phyloP scores from a whole-genome alignment of 1,139 yeast genomes.

The Oligophagozyma castellii region DNA sequence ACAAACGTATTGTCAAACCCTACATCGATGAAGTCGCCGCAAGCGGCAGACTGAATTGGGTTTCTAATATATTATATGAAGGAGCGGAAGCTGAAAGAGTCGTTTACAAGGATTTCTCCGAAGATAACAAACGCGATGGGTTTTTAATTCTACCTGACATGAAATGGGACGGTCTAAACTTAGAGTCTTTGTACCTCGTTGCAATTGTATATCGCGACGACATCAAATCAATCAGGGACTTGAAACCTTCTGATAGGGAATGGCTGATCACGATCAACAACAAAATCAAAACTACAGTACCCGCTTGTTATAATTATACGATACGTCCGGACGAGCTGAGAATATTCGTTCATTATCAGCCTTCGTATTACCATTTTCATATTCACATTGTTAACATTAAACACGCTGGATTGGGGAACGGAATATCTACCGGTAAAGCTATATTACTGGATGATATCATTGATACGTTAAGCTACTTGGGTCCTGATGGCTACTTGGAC shows the following conservation, averaged over 20 bases:
- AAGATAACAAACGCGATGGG: conserved; percentile 35
- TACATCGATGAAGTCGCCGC: conserved; percentile 65
- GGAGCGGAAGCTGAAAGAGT: conserved; percentile 80
- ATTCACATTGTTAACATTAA: conserved; percentile 69
- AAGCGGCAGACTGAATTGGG: conserved; percentile 70
- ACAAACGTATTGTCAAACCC: conserved; percentile 49
- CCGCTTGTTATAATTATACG: conserved; percentile 30
- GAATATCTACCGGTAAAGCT: conserved; percentile 70
- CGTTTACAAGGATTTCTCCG: conserved; percentile 21
- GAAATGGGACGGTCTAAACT: conserved; percentile 81
- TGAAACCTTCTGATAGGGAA: conserved; percentile 42
- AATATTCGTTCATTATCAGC: conserved; percentile 80
- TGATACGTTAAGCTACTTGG: conserved; percentile 46
- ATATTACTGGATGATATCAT: conserved; percentile 69
- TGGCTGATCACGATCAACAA: conserved; percentile 37
- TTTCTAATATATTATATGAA: conserved; percentile 63
- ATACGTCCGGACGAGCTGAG: conserved; percentile 35
- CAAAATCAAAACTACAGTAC: conserved; percentile 35
- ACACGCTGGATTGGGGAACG: conserved; percentile 63
- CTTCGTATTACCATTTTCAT: conserved; percentile 92
- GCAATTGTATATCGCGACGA: conserved; percentile 62
- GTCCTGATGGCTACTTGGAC: conserved; percentile 36
- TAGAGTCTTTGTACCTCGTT: conserved; percentile 62
- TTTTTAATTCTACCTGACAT: conserved; percentile 62
- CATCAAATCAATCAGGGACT: conserved; percentile 62